Base-by-base conservation (phyloP, 1,284 basidiomycete species). In the Ceratobasidium sp. region DNA sequence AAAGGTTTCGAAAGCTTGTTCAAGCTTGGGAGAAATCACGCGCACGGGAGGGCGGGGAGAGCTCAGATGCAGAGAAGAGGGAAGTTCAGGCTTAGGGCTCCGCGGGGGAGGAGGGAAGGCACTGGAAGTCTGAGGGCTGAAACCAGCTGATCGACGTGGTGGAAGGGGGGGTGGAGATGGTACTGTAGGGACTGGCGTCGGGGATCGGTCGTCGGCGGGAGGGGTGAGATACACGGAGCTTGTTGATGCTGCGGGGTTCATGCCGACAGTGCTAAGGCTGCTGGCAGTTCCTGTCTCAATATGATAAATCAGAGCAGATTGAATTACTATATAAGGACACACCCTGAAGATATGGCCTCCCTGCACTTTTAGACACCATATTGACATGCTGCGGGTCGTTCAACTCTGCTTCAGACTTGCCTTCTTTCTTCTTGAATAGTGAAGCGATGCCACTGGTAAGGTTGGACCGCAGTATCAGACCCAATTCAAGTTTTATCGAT, bases 381-480 rank as follows among this genome's bases (percentile, higher is more conserved):
- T 78, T 76, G 8, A 85, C 80, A 40, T 81, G 74, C 4, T 77
- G 74, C 29, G 81, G 77, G 65, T 80, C 76, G 72, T 86, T 85
- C 77, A 86, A 76, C 71, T 82, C 82, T 1, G 79, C 42, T 29
- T 67, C 49, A 25, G 64, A 49, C 45, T 71, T 68, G 76, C 75
- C 67, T 35, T 78, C 76, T 20, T 78, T 76, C 31, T 80, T 81
- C 0, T 81, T 79, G 29, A 86, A 77, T 3, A 86, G 76, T 1
- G 84, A 85, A 5, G 84, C 83, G 42, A 86, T 81, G 0, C 85
- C 85, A 68, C 79, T 84, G 27, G n/a, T 32, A 25, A 35, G 15
- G 20, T n/a, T 12, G 8, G 25, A 6, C 12, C 13, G 25, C n/a
- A 34, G n/a, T 35, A 32, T 34, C 17, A 35, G 22, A 1, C 45